Evolutionary conservation across 1,139 yeast species (phyloP), one percentile per base, ranked within the genome.

Genomic region (Hyphopichia wangnamkhiaoensis): DNA sequence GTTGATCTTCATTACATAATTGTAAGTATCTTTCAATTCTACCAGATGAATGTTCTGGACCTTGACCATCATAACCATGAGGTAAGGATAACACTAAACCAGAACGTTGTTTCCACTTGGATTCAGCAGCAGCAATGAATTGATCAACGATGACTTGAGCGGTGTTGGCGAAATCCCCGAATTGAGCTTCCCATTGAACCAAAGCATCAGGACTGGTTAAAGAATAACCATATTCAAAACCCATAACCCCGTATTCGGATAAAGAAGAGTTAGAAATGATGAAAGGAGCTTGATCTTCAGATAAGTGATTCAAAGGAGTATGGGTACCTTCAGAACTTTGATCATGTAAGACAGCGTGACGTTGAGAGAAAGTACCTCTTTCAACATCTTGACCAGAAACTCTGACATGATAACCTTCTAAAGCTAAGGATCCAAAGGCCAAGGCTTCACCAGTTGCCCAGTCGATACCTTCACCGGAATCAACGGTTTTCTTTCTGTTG

Each of bases 391-490:
- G 98, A 64, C 99, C 99, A 37, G 97, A 88, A 41, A 93, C 86
- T 77, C 99, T 89, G 44, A 93, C 95, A 58, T 93, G 96, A 71
- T 85, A 87, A 48, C 98, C 98, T 71, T 93, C 99, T 58, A 84
- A 68, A 41, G 86, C 84, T 56, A 93, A 78, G 39, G 97, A 81
- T 61, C 98, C 99, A 59, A 84, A 91, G 30, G 98, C 98, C 58
- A 93, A 82, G 34, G 98, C 98, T 74, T 93, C 99, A 79, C 96
- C 99, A 45, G 99, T 93, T 34, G 98, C 85, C 98, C 98, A 93
- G 70, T 94, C 99, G 52, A 93, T 90, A 58, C 94, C 95, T 69
- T 86, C 89, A 61, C 98, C 98, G 29, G 81, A 67, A 50, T 88
- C 94, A 48, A 88, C 80, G 36, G 95, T 68, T 77, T 93, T 93